Conservation (phyloP, 139 green algal genomes). For the Coelastrella sp. region DNA sequence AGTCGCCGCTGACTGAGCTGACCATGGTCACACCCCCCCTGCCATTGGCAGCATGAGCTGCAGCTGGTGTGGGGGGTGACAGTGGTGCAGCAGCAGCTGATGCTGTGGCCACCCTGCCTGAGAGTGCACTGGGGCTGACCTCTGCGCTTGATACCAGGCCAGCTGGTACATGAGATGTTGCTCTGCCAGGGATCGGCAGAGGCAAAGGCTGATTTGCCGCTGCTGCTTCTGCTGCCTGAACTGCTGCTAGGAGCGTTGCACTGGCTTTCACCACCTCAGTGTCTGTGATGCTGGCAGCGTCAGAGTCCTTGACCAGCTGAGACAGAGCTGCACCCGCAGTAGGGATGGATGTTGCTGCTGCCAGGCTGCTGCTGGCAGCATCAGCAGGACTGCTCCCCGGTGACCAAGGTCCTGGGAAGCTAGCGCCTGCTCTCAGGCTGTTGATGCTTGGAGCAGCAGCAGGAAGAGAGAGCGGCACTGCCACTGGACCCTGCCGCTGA, state of each 20-base stretch:
- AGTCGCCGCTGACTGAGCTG: background rate
- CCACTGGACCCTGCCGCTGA: too few relatives aligned
- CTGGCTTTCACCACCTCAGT: background rate
- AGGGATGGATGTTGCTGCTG: background rate
- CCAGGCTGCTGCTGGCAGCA: background rate
- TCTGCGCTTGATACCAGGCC: background rate
- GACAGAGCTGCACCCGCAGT: background rate
- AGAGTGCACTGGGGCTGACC: too few relatives aligned
- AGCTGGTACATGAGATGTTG: background rate
- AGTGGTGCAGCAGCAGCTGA: background rate
- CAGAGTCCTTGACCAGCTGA: background rate
- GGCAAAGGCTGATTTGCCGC: background rate
- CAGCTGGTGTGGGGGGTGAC: background rate
- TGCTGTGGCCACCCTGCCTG: background rate
- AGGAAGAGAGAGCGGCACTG: background rate
- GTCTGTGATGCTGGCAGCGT: background rate
- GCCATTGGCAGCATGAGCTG: too few relatives aligned
- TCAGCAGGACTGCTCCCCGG: background rate
- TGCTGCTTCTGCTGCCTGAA: slow-evolving; percentile 16
- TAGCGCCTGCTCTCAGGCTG: background rate
- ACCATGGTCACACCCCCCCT: background rate
- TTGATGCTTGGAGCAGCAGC: background rate
- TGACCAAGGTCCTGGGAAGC: background rate
- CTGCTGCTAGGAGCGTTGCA: background rate
- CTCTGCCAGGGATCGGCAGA: background rate